Evolutionary conservation across 768 basidiomycete species (phyloP).

Genomic region (Paxillus involutus): DNA sequence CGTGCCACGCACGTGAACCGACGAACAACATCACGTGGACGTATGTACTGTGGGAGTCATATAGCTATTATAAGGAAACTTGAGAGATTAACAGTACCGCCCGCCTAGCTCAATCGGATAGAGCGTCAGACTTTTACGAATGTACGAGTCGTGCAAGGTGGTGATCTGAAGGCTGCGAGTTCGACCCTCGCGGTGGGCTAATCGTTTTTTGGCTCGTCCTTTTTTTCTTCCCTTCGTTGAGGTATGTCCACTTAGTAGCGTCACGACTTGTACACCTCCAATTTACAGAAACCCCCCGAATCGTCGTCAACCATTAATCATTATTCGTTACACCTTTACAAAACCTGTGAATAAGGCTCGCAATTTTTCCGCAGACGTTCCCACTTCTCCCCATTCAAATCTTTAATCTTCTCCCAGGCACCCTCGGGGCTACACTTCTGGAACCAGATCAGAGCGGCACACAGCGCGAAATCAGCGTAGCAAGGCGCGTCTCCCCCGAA

Average conservation of each 20-base stretch:
- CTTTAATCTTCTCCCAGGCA: neutral
- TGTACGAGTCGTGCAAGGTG: constrained; percentile 21
- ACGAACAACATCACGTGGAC: too few relatives aligned
- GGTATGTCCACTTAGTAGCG: too few relatives aligned
- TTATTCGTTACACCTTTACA: neutral
- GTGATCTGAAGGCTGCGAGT: constrained; percentile 61
- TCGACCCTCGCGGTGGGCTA: constrained; percentile 66
- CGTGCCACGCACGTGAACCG: too few relatives aligned
- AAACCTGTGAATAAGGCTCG: too few relatives aligned
- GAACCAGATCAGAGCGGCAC: neutral
- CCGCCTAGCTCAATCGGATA: constrained; percentile 55
- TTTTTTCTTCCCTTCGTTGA: too few relatives aligned
- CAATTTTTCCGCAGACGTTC: neutral
- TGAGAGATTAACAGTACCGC: constrained; percentile 12
- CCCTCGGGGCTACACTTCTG: neutral
- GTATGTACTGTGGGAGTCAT: too few relatives aligned
- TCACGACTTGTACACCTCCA: too few relatives aligned
- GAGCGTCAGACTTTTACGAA: constrained; percentile 56
- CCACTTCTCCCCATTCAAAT: constrained; percentile 1
- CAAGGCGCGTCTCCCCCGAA: neutral
- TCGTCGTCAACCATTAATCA: too few relatives aligned
- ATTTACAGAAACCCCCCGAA: too few relatives aligned
- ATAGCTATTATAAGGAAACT: too few relatives aligned
- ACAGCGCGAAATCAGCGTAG: neutral
- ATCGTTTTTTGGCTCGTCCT: constrained; percentile 14